A percentile compares a stretch with the other conserved stretches of the same genome.
phyloP scores from a whole-genome alignment of 164 flowering plant species.

The Tetrastigma voinierianum region DNA sequence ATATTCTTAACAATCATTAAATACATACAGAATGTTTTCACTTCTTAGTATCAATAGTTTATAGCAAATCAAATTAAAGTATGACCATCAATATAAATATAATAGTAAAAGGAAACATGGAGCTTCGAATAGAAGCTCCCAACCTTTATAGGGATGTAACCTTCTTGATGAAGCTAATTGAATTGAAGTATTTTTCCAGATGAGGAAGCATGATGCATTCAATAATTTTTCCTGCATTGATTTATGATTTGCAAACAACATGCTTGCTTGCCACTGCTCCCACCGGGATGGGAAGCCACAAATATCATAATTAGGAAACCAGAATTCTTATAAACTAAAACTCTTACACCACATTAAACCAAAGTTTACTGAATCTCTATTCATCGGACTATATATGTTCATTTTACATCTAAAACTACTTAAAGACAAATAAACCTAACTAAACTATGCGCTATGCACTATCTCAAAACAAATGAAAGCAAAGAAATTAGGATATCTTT shows the following conservation, averaged over 20 bases:
- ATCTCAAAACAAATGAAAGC: constrained; percentile 2
- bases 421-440: constrained; percentile 6
- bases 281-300: constrained; percentile 31
- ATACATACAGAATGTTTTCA: not conserved
- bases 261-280: constrained; percentile 16
- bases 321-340: constrained; percentile 9
- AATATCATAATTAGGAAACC: constrained; percentile 12
- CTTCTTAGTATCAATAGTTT: not conserved
- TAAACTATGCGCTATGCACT: constrained; percentile 5
- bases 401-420: constrained; percentile 22
- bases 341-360: not conserved
- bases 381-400: constrained; percentile 16
- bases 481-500: constrained; percentile 6
- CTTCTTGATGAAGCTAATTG: constrained; percentile 16
- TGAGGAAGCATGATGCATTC: constrained; percentile 23
- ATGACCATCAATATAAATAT: not conserved
- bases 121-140: constrained; percentile 2
- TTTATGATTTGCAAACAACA: constrained; percentile 13
- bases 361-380: constrained; percentile 13
- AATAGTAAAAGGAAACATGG: not conserved
- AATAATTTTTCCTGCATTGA: constrained; percentile 8
- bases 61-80: not conserved
- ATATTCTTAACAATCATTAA: constrained; percentile 3
- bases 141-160: constrained; percentile 16
- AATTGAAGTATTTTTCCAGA: constrained; percentile 20